phyloP scores from a whole-genome alignment of 805 yeast species.

The Kregervanrija delftensis region DNA sequence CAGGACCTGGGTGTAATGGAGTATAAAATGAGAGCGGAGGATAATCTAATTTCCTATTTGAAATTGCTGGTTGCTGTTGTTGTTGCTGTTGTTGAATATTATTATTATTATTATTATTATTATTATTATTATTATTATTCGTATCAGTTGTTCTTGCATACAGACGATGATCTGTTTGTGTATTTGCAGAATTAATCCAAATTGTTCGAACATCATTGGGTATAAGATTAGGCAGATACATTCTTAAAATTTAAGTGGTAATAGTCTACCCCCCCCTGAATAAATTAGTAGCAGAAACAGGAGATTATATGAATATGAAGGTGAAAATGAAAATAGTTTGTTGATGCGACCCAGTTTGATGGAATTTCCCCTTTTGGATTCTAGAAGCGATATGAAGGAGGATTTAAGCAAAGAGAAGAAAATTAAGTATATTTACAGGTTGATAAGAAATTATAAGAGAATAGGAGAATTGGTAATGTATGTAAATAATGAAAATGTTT shows the following conservation, averaged over 20 bases:
- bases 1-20: slow-evolving; percentile 6
- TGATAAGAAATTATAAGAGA: no score
- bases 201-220: slow-evolving; percentile 39
- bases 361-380: background rate
- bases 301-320: no score
- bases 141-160: slow-evolving; percentile 1
- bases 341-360: background rate
- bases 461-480: no score
- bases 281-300: no score
- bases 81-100: slow-evolving; percentile 7
- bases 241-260: slow-evolving; percentile 9
- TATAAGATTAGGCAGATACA: slow-evolving; percentile 44
- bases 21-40: slow-evolving; percentile 12
- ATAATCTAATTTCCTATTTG: slow-evolving; percentile 15
- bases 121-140: background rate
- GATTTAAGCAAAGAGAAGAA: background rate
- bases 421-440: background rate
- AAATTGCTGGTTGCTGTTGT: slow-evolving; percentile 4
- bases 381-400: background rate
- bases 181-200: slow-evolving; percentile 29
- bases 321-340: no score
- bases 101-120: background rate
- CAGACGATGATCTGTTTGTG: slow-evolving; percentile 3
- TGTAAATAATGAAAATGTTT: no score
- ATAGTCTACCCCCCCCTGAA: no score